phyloP scores from a whole-genome alignment of 1,139 yeast species.

The Suhomyces bribrorum region DNA sequence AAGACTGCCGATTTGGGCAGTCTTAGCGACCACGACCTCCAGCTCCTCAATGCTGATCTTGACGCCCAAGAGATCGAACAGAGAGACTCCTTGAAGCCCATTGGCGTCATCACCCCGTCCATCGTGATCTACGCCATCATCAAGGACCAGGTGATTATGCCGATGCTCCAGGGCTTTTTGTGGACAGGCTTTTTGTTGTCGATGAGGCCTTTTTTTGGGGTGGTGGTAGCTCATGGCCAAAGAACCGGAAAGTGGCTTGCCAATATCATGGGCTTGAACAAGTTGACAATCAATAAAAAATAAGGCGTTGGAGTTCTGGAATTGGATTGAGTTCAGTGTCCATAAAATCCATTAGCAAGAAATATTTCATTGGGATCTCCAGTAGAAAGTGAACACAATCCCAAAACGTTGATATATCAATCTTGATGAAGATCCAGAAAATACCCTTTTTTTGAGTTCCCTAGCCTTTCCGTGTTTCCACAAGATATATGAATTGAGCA shows the following conservation, averaged over 20 bases:
- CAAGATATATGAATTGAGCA: too few species aligned
- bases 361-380: too few species aligned
- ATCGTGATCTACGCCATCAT: conserved; percentile 56
- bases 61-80: conserved; percentile 26
- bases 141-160: conserved; percentile 69
- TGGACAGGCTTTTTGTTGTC: conserved; percentile 40
- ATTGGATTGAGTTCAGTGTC: too few species aligned
- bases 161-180: conserved; percentile 51
- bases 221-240: conserved; percentile 34
- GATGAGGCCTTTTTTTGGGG: conserved; percentile 31
- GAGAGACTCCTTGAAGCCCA: conserved; percentile 11
- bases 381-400: too few species aligned
- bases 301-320: too few species aligned
- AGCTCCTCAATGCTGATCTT: conserved; percentile 22
- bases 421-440: too few species aligned
- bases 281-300: too few species aligned
- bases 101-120: conserved; percentile 39
- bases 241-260: conserved; percentile 32
- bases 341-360: too few species aligned
- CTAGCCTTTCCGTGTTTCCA: too few species aligned
- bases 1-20: conserved; percentile 2
- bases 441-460: too few species aligned
- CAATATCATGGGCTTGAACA: conserved; percentile 27
- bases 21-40: conserved; percentile 28
- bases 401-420: too few species aligned